Conservation (phyloP, 179 eudicot genomes). For the Amaranthus tricolor region DNA sequence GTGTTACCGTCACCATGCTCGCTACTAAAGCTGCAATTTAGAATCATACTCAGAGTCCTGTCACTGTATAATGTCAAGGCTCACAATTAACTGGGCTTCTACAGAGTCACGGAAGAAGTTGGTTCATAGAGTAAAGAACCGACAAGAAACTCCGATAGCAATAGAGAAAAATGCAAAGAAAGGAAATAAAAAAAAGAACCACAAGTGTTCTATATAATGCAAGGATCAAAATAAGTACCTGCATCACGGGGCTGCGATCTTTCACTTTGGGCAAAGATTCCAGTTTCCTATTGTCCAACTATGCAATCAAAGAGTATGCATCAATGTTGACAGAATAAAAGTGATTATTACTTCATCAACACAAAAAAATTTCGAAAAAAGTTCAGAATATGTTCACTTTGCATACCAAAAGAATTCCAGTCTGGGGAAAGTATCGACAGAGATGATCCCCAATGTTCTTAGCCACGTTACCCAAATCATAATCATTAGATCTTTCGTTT, state of each 20-base stretch:
- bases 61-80: background rate
- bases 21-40: too few species aligned
- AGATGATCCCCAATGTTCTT: constrained; percentile 91
- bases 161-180: background rate
- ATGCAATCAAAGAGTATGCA: constrained; percentile 6
- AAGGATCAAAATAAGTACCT: constrained; percentile 34
- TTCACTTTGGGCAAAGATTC: constrained; percentile 56
- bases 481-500: constrained; percentile 83
- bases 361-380: background rate
- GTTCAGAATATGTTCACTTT: background rate
- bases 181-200: background rate
- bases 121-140: background rate
- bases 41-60: too few species aligned
- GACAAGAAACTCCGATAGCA: background rate
- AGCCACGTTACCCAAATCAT: constrained; percentile 68
- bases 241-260: constrained; percentile 75
- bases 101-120: background rate
- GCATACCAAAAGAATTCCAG: constrained; percentile 77
- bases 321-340: background rate
- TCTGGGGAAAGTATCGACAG: constrained; percentile 78
- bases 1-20: too few species aligned
- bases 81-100: background rate
- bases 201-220: background rate
- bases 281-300: constrained; percentile 77
- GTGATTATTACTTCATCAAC: background rate